Percentiles rank a stretch among this genome's conserved stretches.
These are phyloP conservation scores for Penicillium sp. DNA, from an alignment of 2,329 filamentous ascomycete genomes.

Conservation along the genomic window DNA sequence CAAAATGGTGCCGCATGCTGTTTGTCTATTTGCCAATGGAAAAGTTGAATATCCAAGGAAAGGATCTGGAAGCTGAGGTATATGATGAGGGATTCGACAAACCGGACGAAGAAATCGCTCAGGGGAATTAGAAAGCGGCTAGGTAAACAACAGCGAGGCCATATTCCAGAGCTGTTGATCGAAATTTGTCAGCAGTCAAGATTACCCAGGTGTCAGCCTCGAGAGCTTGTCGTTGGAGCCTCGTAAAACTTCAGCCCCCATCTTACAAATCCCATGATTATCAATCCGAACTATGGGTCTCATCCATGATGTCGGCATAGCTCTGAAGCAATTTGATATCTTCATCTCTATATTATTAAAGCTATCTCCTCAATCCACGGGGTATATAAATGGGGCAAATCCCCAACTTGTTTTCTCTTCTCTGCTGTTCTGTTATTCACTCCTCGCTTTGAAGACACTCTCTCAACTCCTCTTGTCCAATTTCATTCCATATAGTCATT, in stretches of 20 bases:
- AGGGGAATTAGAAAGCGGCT: not conserved
- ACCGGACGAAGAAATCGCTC: not conserved
- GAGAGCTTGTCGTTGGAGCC: not conserved
- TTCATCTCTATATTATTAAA: not conserved
- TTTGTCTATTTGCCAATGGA: constrained; percentile 35
- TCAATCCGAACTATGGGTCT: not conserved
- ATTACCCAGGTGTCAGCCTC: no score
- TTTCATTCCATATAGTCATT: not conserved
- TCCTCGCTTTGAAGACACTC: not conserved
- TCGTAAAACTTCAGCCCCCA: not conserved
- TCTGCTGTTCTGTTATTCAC: not conserved
- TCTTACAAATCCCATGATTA: constrained; percentile 12
- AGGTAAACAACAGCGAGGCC: not conserved
- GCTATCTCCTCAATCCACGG: not conserved
- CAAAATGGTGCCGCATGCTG: constrained; percentile 31
- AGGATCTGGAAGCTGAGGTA: constrained; percentile 53
- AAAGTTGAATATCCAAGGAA: constrained; percentile 41
- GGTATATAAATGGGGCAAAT: not conserved
- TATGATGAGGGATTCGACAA: constrained; percentile 28
- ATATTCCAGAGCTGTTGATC: not conserved
- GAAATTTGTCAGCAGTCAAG: not conserved
- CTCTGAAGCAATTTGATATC: not conserved
- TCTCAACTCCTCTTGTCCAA: not conserved
- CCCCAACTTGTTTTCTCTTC: not conserved
- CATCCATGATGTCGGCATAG: not conserved